These are phyloP conservation scores for Aspergillus glaucus DNA, from an alignment of 2,329 filamentous ascomycete genomes.

Conservation along the genomic window DNA sequence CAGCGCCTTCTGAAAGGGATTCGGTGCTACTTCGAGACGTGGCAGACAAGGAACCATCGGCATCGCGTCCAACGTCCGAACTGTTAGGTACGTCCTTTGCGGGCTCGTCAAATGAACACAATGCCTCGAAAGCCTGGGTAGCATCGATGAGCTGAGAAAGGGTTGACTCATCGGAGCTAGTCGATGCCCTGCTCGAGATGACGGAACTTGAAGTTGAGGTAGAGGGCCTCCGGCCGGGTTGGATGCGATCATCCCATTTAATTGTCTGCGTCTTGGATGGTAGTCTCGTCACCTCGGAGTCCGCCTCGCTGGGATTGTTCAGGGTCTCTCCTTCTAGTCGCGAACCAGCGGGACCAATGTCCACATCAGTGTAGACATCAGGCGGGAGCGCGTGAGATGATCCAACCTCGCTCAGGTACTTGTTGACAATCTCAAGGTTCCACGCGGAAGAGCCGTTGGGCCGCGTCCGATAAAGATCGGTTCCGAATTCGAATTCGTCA, in stretches of 20 bases:
- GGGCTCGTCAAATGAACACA: too few relatives aligned
- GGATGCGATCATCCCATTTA: neutral
- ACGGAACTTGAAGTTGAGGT: neutral
- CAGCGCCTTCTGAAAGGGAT: too few relatives aligned
- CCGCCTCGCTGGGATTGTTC: neutral
- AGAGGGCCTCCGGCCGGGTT: neutral
- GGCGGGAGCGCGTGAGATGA: conserved; percentile 3
- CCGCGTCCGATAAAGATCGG: conserved; percentile 18
- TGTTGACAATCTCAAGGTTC: conserved; percentile 5
- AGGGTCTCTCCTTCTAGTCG: neutral
- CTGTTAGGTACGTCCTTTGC: too few relatives aligned
- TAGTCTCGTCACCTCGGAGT: neutral
- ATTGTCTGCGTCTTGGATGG: neutral
- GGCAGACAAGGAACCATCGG: too few relatives aligned
- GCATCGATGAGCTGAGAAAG: too few relatives aligned
- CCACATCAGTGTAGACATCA: neutral
- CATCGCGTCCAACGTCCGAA: too few relatives aligned
- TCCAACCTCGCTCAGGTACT: conserved; percentile 2
- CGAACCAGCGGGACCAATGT: neutral
- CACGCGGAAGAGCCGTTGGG: conserved; percentile 11
- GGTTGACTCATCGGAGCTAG: neutral
- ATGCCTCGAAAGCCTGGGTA: too few relatives aligned
- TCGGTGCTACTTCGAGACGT: too few relatives aligned
- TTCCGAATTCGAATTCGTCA: conserved; percentile 22
- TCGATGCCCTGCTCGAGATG: neutral